Percentiles rank a stretch among this genome's conserved stretches.
These are phyloP conservation scores for Truncatella angustata DNA, from an alignment of 2,329 filamentous ascomycete species.

Conservation along the genomic window DNA sequence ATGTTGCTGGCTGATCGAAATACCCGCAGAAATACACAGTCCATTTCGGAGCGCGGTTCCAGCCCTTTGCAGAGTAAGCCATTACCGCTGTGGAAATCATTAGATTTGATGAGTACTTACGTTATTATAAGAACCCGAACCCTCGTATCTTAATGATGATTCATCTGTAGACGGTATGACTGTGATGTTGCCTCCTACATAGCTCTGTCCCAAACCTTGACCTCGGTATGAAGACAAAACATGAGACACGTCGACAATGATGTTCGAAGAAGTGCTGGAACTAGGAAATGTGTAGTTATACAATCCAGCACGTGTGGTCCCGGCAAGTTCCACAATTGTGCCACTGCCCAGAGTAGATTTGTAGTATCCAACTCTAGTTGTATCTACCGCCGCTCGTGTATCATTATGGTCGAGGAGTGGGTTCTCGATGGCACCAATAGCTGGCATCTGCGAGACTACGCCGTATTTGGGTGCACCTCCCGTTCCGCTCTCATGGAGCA, in stretches of 20 bases:
- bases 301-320: slow-evolving; percentile 55
- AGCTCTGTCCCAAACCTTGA: slow-evolving; percentile 59
- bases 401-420: slow-evolving; percentile 57
- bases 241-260: slow-evolving; percentile 66
- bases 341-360: slow-evolving; percentile 53
- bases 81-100: neutral
- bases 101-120: slow-evolving; percentile 28
- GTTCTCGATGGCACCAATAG: slow-evolving; percentile 47
- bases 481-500: slow-evolving; percentile 67
- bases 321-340: slow-evolving; percentile 56
- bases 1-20: slow-evolving; percentile 48
- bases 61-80: slow-evolving; percentile 38
- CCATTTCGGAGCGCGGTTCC: slow-evolving; percentile 64
- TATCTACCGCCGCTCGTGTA: slow-evolving; percentile 47
- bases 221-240: slow-evolving; percentile 62
- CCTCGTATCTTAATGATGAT: slow-evolving; percentile 47
- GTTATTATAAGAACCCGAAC: slow-evolving; percentile 62
- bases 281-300: slow-evolving; percentile 59
- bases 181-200: slow-evolving; percentile 57
- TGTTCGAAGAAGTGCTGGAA: slow-evolving; percentile 33
- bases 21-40: slow-evolving; percentile 62
- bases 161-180: slow-evolving; percentile 41
- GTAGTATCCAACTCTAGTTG: slow-evolving; percentile 61
- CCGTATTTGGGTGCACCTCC: slow-evolving; percentile 71
- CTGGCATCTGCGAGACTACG: slow-evolving; percentile 59